Conservation (phyloP, 345 rosid species). For the Turnera subulata region DNA sequence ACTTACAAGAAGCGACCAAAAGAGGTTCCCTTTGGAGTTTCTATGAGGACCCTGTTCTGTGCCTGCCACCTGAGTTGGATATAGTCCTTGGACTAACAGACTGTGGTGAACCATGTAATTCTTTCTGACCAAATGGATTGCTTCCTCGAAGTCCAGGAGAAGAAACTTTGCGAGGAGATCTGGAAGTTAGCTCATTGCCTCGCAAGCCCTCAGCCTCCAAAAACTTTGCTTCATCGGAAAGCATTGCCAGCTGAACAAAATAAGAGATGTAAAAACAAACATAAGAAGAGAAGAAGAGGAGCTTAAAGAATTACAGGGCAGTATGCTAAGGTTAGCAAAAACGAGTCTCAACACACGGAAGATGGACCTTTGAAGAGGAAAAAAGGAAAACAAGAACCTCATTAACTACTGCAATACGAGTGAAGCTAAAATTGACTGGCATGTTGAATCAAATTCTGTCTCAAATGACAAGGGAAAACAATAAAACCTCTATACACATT, state of each 20-base stretch:
- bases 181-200: slow-evolving; percentile 38
- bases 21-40: slow-evolving; percentile 4
- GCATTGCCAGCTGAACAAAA: slow-evolving; percentile 27
- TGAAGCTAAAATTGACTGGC: no score
- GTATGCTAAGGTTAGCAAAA: not conserved
- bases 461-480: not conserved
- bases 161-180: slow-evolving; percentile 29
- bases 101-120: slow-evolving; percentile 32
- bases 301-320: not conserved
- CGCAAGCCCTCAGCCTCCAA: slow-evolving; percentile 50
- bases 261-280: not conserved
- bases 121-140: slow-evolving; percentile 29
- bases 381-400: no score
- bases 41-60: slow-evolving; percentile 47
- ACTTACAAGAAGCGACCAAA: slow-evolving; percentile 25
- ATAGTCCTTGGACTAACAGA: slow-evolving; percentile 21
- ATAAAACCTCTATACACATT: not conserved
- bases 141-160: slow-evolving; percentile 26
- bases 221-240: slow-evolving; percentile 55
- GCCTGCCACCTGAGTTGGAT: slow-evolving; percentile 45
- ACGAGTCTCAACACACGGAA: no score
- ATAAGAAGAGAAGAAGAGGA: not conserved
- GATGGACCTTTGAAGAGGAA: no score
- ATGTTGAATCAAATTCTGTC: not conserved
- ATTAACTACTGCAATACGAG: no score